Base-by-base conservation (phyloP, 1,284 basidiomycete species). In the Termitomyces sp. region DNA sequence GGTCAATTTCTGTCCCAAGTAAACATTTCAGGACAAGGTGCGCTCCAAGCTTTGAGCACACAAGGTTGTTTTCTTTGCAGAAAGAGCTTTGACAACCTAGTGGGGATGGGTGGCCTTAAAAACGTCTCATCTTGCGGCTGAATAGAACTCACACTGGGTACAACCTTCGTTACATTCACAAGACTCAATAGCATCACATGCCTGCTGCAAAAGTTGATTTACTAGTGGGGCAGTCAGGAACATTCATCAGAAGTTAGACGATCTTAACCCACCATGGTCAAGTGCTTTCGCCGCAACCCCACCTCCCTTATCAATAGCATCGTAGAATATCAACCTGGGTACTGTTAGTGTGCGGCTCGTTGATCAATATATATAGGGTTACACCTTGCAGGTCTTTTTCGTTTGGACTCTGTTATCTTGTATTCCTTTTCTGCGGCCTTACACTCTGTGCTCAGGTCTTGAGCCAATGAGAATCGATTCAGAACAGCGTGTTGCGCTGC, bases 391-490 rank as follows among this genome's bases (percentile, higher is more conserved):
- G 92, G 90, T 51, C 92, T 77, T 66, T 90, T 90, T 50, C 91
- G 73, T 49, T 70, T 70, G 1, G 86, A 83, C 48, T 80, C 74
- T 4, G 70, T 68, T n/a, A 70, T 69, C 55, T 80, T 83, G 66
- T 86, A 84, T 68, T 94, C 92, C 66, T 93, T 92, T 66, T 90
- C 85, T 13, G 80, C 70, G 0, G 80, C 81, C 68, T 94, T 93
- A 72, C 93, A 95, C 65, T 95, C 93, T 1, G 93, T 94, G 52
- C 74, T 80, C n/a, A 95, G 70, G 58, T 94, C 90, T 39, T 78
- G 70, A 2, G 81, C 78, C 61, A 94, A 73, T 5, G 82, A 75
- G 62, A 93, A 93, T 47, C 84, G 81, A 57, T 91, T 92, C 57
- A 95, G 70, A 60, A 94, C 78, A 0, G 91, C 92, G 65, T 96